phyloP scores from a whole-genome alignment of 2,329 filamentous ascomycete species.

The Decorospora gaudefroyi region DNA sequence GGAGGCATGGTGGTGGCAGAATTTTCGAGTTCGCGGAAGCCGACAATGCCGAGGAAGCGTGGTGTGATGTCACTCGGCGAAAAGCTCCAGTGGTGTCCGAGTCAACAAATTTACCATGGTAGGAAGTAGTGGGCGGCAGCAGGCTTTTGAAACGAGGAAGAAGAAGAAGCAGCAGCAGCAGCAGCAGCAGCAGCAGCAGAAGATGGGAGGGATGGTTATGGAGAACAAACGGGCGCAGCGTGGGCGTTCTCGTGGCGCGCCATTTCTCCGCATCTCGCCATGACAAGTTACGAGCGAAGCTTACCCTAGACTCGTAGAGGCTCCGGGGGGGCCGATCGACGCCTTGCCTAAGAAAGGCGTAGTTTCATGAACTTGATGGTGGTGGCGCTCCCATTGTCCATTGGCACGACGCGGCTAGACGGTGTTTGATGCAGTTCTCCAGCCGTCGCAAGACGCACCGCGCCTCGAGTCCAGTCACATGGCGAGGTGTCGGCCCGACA shows the following conservation, averaged over 20 bases:
- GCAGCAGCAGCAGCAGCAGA: too few relatives aligned
- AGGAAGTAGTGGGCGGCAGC: conserved; percentile 13
- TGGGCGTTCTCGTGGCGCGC: conserved; percentile 16
- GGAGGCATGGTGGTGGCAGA: conserved; percentile 29
- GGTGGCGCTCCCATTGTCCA: conserved; percentile 17
- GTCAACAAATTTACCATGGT: conserved; percentile 28
- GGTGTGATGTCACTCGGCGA: conserved; percentile 29
- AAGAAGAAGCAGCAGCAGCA: too few relatives aligned
- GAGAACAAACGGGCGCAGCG: conserved; percentile 8
- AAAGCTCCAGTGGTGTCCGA: conserved; percentile 17
- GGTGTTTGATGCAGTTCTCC: too few relatives aligned
- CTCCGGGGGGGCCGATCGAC: conserved; percentile 22
- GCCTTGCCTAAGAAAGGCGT: conserved; percentile 21
- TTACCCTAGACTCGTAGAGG: conserved; percentile 13
- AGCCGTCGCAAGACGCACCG: conserved; percentile 12
- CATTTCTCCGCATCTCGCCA: conserved; percentile 37
- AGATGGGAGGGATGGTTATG: conserved; percentile 4
- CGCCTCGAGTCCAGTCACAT: too few relatives aligned
- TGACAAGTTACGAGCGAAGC: conserved; percentile 28
- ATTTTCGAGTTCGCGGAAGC: conserved; percentile 20
- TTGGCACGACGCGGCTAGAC: conserved; percentile 9
- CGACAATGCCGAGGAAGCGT: conserved; percentile 24
- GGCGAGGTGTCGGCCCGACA: neutral
- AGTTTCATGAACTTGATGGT: conserved; percentile 19
- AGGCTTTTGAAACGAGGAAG: too few relatives aligned